Base-by-base conservation (phyloP, 2,329 filamentous ascomycete genomes). In the Colletotrichum somersetense region DNA sequence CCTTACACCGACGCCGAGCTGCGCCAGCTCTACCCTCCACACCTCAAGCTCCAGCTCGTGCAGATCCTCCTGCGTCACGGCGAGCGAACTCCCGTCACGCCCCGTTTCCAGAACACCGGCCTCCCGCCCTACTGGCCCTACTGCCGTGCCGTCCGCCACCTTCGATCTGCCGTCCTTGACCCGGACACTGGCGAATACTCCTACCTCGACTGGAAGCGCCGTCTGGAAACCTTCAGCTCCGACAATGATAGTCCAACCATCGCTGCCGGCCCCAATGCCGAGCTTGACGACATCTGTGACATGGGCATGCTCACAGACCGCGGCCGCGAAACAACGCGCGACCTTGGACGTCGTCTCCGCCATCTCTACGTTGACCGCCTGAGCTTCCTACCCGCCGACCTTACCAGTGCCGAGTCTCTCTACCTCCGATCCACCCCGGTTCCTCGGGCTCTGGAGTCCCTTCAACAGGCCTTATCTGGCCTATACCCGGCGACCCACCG, bases 1-100 rank as follows among this genome's bases (percentile, higher is more conserved):
- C 90, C 93, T 0, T 98, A 98, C 84, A 91, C 92, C 56, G 85
- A 91, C 75, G 91, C 93, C 72, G 95, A 98, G 87, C 89, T 98
- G 62, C 86, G 88, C 55, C 85, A 86, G 77, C 91, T 98, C 71
- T 99, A 98, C 83, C 96, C 96, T 1, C 83, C 90, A 67, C 86
- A 88, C 56, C 87, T 99, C 71, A 89, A 96, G 80, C 89, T 99
- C 46, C 93, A 96, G 80, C 90, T 96, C 72, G 96, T 98, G 62
- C 96, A 99, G 84, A 88, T 98, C 77, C 89, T 95, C 74, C 88
- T 95, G 77, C 91, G 93, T 70, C 93, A 95, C 82, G 93, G 93
- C 83, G 89, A 91, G 84, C 91, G 96, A 70, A 96, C 92, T 10
- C 96, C 96, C 38, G 93, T 98, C 38, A 93, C 91, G 70, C 88